phyloP scores from a whole-genome alignment of 2,329 filamentous ascomycete genomes.

The Monosporascus sp. region DNA sequence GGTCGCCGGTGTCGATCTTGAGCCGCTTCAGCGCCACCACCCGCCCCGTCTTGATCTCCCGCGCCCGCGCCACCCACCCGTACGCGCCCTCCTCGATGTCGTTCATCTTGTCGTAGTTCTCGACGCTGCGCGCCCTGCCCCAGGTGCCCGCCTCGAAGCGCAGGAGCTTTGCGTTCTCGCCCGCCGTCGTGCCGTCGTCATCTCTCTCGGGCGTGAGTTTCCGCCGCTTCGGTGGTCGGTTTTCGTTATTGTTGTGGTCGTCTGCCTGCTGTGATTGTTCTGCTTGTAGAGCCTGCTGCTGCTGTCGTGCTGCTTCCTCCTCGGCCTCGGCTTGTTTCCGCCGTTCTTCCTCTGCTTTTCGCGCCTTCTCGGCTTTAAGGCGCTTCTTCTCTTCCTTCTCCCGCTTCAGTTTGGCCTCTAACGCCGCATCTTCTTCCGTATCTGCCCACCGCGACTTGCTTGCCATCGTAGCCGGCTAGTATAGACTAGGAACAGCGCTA shows the following conservation, averaged over 20 bases:
- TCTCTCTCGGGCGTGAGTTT: conserved; percentile 45
- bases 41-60: conserved; percentile 64
- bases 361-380: conserved; percentile 75
- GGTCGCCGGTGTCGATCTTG: conserved; percentile 77
- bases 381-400: conserved; percentile 90
- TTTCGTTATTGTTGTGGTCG: conserved; percentile 22
- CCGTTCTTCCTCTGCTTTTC: conserved; percentile 51
- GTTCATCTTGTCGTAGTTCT: conserved; percentile 88
- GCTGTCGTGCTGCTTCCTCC: conserved; percentile 24
- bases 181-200: conserved; percentile 17
- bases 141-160: conserved; percentile 66
- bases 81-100: conserved; percentile 98
- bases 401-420: conserved; percentile 65
- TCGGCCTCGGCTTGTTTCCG: conserved; percentile 27
- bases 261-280: conserved; percentile 20
- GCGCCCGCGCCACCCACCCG: conserved; percentile 85
- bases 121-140: conserved; percentile 68
- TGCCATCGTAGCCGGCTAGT: conserved; percentile 41
- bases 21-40: conserved; percentile 91
- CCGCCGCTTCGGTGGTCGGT: conserved; percentile 53
- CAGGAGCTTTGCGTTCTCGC: conserved; percentile 51
- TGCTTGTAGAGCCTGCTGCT: conserved; percentile 13
- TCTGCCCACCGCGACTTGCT: conserved; percentile 82
- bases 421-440: conserved; percentile 71
- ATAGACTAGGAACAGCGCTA: no score